Conservation (phyloP, 179 eudicot species). For the Beta macrorhiza region DNA sequence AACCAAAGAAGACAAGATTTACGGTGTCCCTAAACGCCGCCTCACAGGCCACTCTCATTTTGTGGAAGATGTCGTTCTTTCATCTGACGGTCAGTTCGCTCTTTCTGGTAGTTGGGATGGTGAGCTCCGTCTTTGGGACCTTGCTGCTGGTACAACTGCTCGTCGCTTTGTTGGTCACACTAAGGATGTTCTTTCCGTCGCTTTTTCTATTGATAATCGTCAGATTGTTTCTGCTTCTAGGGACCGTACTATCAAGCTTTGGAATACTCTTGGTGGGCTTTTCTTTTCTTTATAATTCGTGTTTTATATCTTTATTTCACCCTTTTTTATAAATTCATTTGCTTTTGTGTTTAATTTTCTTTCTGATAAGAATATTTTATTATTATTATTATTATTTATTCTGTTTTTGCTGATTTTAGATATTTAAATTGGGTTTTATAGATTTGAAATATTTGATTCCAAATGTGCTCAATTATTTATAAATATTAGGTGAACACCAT, state of each 20-base stretch:
- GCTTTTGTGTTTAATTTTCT: too few species aligned
- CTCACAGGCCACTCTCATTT: conserved; percentile 61
- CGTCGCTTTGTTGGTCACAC: conserved; percentile 66
- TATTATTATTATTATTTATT: too few species aligned
- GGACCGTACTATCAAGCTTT: conserved; percentile 56
- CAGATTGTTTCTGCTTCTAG: conserved; percentile 66
- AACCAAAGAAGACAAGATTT: conserved; percentile 49
- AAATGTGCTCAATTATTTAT: too few species aligned
- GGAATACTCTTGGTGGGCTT: conserved; percentile 57
- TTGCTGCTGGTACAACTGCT: conserved; percentile 52
- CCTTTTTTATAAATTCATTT: not conserved
- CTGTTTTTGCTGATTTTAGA: too few species aligned
- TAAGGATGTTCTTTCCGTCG: conserved; percentile 63
- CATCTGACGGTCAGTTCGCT: conserved; percentile 73
- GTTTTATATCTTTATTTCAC: not conserved
- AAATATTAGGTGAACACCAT: too few species aligned
- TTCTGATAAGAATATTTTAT: too few species aligned
- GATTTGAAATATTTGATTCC: too few species aligned
- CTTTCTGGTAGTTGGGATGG: conserved; percentile 70
- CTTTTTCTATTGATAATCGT: conserved; percentile 64
- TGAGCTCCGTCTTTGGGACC: conserved; percentile 62
- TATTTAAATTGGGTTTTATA: too few species aligned
- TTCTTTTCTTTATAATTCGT: not conserved
- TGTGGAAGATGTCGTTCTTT: conserved; percentile 62
- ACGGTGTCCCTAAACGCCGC: conserved; percentile 56